Evolutionary conservation across 306 rosid genomes (phyloP), one percentile per base, ranked within the genome.

Genomic region (Sindora glabra): DNA sequence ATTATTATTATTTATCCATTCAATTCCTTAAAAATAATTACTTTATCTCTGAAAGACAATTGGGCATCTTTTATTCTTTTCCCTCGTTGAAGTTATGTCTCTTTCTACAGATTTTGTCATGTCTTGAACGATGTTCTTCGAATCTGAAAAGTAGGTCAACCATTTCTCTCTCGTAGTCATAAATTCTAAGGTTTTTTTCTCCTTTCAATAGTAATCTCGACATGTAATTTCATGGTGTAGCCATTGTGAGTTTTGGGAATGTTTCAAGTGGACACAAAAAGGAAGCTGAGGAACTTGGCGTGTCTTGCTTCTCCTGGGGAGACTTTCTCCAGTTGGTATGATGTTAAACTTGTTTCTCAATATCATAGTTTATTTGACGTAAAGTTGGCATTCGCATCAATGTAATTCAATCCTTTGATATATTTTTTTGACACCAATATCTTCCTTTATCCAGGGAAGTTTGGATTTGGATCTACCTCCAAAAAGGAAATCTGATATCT

Each of bases 241-340:
- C 89, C 60, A 86, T 92, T 68, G 90, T 92, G 77, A 83, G 96
- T 55, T 88, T 88, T 71, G 78, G 78, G 19, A 64, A 74, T 62
- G 64, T 88, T 59, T 83, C 92, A 17, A 80, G 72, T 52, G 1
- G 72, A 1, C 95, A 83, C 74, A 92, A 86, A 85, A 77, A 81
- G 75, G 95, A 83, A 86, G 90, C 89, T 5, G 90, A 86, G 76
- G 86, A 78, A 47, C 58, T 65, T 51, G 96, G 95, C 21, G 83
- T 74, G 19, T 77, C 89, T 45, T 88, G 94, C 77, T 88, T 77
- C 74, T 81, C 96, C 3, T 88, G 94, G 98, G 92, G 48, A 57
- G 95, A 86, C 62, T 92, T 92, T 59, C 76, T 79, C 62, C 80
- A 81, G 59, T 29, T 80, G 94, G 98, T 92, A 79, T 42, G 50